Conservation (phyloP, 495 filamentous ascomycete species). For the Extremus antarcticus region DNA sequence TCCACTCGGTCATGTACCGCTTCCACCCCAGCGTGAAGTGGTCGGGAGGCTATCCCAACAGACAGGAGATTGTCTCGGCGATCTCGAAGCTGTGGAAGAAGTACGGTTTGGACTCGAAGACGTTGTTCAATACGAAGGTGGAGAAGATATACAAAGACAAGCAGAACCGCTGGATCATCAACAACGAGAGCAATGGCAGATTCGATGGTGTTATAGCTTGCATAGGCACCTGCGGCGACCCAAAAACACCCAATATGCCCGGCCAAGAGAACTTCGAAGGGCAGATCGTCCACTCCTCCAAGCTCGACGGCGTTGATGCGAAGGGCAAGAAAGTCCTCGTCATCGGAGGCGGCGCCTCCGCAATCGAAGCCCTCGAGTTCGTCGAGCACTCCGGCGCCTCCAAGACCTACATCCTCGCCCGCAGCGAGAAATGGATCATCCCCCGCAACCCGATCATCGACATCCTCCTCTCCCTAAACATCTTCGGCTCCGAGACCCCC, state of each 20-base stretch:
- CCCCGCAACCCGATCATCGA: conserved; percentile 68
- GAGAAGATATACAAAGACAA: conserved; percentile 56
- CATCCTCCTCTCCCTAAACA: conserved; percentile 61
- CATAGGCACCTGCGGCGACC: conserved; percentile 68
- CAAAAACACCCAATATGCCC: conserved; percentile 57
- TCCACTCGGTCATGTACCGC: conserved; percentile 79
- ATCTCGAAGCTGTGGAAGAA: conserved; percentile 62
- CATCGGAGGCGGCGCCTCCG: conserved; percentile 70
- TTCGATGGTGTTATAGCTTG: conserved; percentile 73
- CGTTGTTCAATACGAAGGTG: conserved; percentile 59
- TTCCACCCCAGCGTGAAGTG: conserved; percentile 74
- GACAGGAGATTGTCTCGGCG: conserved; percentile 59
- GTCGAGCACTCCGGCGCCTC: conserved; percentile 53
- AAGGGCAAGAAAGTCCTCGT: conserved; percentile 63
- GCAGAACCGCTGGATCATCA: conserved; percentile 71
- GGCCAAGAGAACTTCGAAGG: conserved; percentile 58
- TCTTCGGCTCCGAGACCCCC: conserved; percentile 65
- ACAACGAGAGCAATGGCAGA: conserved; percentile 51
- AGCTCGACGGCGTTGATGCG: conserved; percentile 58
- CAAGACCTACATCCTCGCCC: conserved; percentile 61
- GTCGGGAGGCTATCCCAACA: conserved; percentile 62
- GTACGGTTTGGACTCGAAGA: conserved; percentile 60
- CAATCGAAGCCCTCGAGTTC: conserved; percentile 76
- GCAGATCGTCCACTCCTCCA: conserved; percentile 60
- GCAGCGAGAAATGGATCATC: conserved; percentile 80